These are phyloP conservation scores for Hypsizygus marmoreus DNA, from an alignment of 768 basidiomycete genomes.

Conservation along the genomic window DNA sequence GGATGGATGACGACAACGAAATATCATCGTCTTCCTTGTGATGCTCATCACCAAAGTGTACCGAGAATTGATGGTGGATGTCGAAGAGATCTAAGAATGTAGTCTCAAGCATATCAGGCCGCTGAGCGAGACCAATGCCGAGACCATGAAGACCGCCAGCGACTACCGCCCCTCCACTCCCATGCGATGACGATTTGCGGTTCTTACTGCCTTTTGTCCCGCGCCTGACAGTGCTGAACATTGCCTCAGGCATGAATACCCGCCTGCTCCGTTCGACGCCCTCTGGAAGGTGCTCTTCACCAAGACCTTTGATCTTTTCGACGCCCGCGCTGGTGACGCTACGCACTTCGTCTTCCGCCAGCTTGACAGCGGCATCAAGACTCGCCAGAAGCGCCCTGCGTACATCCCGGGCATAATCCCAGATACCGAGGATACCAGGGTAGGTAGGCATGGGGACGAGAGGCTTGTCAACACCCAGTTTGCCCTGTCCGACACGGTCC, in stretches of 20 bases:
- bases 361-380: conserved; percentile 75
- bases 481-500: conserved; percentile 75
- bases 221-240: conserved; percentile 73
- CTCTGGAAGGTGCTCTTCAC: conserved; percentile 74
- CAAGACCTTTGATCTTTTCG: conserved; percentile 63
- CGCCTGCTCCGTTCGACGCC: conserved; percentile 80
- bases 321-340: conserved; percentile 66
- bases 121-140: conserved; percentile 78
- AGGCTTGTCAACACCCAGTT: conserved; percentile 56
- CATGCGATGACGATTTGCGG: conserved; percentile 35
- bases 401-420: conserved; percentile 86
- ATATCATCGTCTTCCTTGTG: conserved; percentile 34
- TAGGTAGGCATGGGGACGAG: conserved; percentile 69
- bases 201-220: conserved; percentile 42
- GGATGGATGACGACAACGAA: conserved; percentile 31
- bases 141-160: conserved; percentile 81
- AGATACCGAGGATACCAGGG: conserved; percentile 79
- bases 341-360: conserved; percentile 85
- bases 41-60: conserved; percentile 63
- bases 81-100: conserved; percentile 86
- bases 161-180: conserved; percentile 54
- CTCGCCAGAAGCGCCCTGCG: conserved; percentile 74
- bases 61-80: conserved; percentile 74
- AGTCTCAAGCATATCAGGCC: conserved; percentile 77
- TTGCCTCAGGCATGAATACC: conserved; percentile 95